Base-by-base conservation (phyloP, 2,329 filamentous ascomycete genomes). In the Colletotrichum shisoi region DNA sequence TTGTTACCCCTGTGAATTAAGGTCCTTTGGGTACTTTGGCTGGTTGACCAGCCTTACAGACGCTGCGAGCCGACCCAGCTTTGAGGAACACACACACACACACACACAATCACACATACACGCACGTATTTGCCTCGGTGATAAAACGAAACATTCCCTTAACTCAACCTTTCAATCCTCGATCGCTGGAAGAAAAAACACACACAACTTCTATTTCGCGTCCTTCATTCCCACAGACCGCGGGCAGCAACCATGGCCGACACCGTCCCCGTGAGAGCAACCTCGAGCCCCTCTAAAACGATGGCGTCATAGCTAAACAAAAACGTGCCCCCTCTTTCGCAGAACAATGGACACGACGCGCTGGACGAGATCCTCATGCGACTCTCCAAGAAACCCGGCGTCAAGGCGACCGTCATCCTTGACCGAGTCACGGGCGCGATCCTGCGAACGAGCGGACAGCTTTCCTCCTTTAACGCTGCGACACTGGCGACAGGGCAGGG, bases 371-470 rank as follows among this genome's bases (percentile, higher is more conserved):
- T 86, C 69, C 85, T 94, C 68, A 86, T 85, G 53, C 88, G 90
- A 19, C 83, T 95, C 51, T 88, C 90, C 46, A 90, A 90, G 75
- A 94, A 94, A 74, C 85, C 90, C 37, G 91, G 91, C 68, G 91
- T 95, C 58, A 91, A 91, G 76, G 91, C 90, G 72, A 91, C 91
- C 62, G 84, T 95, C 56, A 87, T 93, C 62, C 82, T 95, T 48
- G 91, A 93, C 72, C 87, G 91, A 63, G 79, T 85, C 15, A 89
- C 86, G 24, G 91, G 91, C 59, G 85, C 90, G 2, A 91, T 95
- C 57, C 84, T 95, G 59, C 91, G 90, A 74, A 91, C 89, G 7
- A 91, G 87, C 61, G 92, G 92, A 56, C 83, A 92, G 68, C 80
- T 90, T 13, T 85, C 88, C 1, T 83, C 84, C 15, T 83, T 90